Percentiles rank a stretch among this genome's conserved stretches.
phyloP scores from a whole-genome alignment of 208 protist species.

The Acanthamoeba rhysodes region DNA sequence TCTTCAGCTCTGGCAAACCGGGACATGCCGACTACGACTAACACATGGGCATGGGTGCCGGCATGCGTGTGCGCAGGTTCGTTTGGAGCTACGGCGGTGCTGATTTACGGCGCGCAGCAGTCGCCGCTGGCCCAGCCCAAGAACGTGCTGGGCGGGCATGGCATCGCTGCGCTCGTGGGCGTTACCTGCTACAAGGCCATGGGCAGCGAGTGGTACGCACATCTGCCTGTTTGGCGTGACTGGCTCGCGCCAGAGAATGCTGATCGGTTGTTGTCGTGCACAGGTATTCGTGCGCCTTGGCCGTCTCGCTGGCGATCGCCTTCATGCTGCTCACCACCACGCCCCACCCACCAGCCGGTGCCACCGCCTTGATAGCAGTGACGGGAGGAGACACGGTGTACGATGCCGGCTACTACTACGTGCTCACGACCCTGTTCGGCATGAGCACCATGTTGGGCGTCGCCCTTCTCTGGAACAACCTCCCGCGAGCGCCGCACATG shows the following conservation, averaged over 20 bases:
- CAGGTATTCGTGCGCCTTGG: constrained; percentile 57
- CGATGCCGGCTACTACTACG: constrained; percentile 46
- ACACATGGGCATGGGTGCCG: too few species aligned
- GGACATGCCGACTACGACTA: too few species aligned
- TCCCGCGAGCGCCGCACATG: constrained; percentile 48
- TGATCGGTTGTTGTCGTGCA: background rate
- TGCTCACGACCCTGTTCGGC: constrained; percentile 30
- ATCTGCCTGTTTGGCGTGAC: too few species aligned
- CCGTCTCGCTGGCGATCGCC: constrained; percentile 48
- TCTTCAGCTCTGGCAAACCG: background rate
- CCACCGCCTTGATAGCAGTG: constrained; percentile 51
- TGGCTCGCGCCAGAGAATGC: background rate
- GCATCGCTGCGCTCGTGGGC: constrained; percentile 45
- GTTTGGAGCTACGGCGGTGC: constrained; percentile 20
- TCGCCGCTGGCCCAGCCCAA: constrained; percentile 61
- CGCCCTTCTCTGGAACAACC: constrained; percentile 53
- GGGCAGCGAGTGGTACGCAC: constrained; percentile 8
- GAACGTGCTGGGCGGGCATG: constrained; percentile 54
- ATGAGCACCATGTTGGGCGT: constrained; percentile 33
- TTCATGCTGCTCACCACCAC: constrained; percentile 55
- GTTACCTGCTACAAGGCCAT: constrained; percentile 65
- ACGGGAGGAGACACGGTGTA: constrained; percentile 34
- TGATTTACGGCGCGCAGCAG: constrained; percentile 60
- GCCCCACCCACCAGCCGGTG: constrained; percentile 34
- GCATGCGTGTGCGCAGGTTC: background rate